Evolutionary conservation across 352 stramenopile species (phyloP).

Genomic region (Phytophthora podocarpi): DNA sequence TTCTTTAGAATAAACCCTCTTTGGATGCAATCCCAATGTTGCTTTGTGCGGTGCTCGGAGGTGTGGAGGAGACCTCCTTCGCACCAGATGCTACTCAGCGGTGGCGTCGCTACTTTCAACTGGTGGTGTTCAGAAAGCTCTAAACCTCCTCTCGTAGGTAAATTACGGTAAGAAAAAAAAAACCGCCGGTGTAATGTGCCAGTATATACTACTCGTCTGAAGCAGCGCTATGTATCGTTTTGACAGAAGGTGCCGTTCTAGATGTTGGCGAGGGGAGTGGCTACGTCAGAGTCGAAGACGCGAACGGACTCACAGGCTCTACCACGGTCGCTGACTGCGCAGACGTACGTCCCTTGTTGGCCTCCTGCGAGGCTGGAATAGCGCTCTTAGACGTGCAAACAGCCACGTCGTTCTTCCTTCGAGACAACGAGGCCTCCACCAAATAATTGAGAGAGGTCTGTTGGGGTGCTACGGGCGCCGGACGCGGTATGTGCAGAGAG

Average conservation of each 20-base stretch:
- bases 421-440: conserved; percentile 7
- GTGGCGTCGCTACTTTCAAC: no score
- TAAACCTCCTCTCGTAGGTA: no score
- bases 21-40: no score
- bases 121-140: no score
- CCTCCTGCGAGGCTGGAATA: not conserved
- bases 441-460: not conserved
- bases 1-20: no score
- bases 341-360: no score
- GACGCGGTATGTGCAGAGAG: not conserved
- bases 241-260: conserved; percentile 2
- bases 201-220: no score
- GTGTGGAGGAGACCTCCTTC: no score
- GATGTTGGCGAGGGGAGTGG: not conserved
- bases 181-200: no score
- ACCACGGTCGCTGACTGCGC: not conserved
- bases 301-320: not conserved
- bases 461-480: not conserved
- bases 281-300: not conserved
- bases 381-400: not conserved
- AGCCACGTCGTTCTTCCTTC: not conserved
- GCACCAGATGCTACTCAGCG: no score
- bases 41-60: no score
- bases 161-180: no score
- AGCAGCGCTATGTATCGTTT: not conserved